Evolutionary conservation across 75 land plant species (phyloP).

Genomic region (Pinus taeda): DNA sequence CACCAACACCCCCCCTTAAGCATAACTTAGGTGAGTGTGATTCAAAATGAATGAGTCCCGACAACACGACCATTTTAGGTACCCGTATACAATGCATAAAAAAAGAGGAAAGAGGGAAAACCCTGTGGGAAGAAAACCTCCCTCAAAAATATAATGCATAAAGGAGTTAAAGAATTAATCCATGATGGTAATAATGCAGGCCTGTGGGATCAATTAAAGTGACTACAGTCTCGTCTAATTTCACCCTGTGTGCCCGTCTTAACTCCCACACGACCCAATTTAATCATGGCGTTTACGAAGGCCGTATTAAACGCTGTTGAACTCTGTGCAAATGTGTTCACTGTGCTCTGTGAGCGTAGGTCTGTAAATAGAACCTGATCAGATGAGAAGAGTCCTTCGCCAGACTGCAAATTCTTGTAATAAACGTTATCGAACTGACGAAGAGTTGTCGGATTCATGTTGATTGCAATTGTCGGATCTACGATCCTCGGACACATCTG

Average conservation of each 20-base stretch:
- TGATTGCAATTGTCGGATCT: conserved; percentile 46
- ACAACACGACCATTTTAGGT: too few relatives aligned
- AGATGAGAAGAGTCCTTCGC: conserved; percentile 57
- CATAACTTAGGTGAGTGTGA: too few relatives aligned
- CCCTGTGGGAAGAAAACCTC: too few relatives aligned
- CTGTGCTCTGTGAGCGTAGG: conserved; percentile 28
- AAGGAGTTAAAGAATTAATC: too few relatives aligned
- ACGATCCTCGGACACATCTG: conserved; percentile 48
- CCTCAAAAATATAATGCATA: too few relatives aligned
- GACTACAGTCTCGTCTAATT: conserved; percentile 39
- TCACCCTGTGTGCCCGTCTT: conserved; percentile 50
- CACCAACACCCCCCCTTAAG: too few relatives aligned
- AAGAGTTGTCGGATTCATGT: conserved; percentile 63
- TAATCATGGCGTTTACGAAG: conserved; percentile 51
- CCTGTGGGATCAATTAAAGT: conserved; percentile 13
- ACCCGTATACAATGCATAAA: too few relatives aligned
- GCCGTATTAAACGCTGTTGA: conserved; percentile 23
- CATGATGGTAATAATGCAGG: too few relatives aligned
- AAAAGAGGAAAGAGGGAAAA: too few relatives aligned
- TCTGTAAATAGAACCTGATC: conserved; percentile 52
- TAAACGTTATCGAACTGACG: conserved; percentile 53
- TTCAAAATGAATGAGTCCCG: too few relatives aligned
- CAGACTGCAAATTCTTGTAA: conserved; percentile 44
- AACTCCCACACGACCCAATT: conserved; percentile 62
- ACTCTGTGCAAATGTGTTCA: conserved; percentile 33